Percentiles rank a stretch among this genome's conserved stretches.
phyloP scores from a whole-genome alignment of 192 early-diverging fungal species.

The Entomortierella beljakovae region DNA sequence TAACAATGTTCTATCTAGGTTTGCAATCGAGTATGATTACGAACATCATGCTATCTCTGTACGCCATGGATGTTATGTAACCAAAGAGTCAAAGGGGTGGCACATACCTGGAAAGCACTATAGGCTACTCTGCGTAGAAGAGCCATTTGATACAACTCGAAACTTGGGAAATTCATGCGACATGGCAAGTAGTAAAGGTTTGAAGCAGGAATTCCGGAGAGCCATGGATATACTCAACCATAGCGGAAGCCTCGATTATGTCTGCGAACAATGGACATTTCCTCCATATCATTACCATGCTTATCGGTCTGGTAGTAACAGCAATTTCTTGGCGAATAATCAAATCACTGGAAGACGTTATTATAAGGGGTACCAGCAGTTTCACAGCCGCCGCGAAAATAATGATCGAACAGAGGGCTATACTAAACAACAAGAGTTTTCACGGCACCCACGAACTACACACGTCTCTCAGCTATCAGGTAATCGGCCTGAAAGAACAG shows the following conservation, averaged over 20 bases:
- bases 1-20: no score
- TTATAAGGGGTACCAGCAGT: not conserved
- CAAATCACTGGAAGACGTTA: conserved; percentile 33
- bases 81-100: conserved; percentile 91
- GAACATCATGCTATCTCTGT: conserved; percentile 83
- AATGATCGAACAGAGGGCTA: not conserved
- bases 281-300: conserved; percentile 41
- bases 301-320: conserved; percentile 12
- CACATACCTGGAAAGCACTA: conserved; percentile 73
- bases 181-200: conserved; percentile 76
- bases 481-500: not conserved
- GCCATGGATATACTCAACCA: conserved; percentile 72
- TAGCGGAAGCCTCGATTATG: conserved; percentile 53
- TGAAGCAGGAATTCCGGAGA: conserved; percentile 85
- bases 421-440: not conserved
- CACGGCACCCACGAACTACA: not conserved
- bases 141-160: conserved; percentile 88
- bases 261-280: conserved; percentile 68
- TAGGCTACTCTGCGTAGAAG: conserved; percentile 89
- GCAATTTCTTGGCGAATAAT: conserved; percentile 11
- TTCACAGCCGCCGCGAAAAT: not conserved
- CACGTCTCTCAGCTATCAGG: not conserved
- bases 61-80: conserved; percentile 80
- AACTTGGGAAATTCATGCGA: conserved; percentile 96
- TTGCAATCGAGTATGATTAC: conserved; percentile 89